Conservation (phyloP, 768 basidiomycete species). For the Suillus americanus region DNA sequence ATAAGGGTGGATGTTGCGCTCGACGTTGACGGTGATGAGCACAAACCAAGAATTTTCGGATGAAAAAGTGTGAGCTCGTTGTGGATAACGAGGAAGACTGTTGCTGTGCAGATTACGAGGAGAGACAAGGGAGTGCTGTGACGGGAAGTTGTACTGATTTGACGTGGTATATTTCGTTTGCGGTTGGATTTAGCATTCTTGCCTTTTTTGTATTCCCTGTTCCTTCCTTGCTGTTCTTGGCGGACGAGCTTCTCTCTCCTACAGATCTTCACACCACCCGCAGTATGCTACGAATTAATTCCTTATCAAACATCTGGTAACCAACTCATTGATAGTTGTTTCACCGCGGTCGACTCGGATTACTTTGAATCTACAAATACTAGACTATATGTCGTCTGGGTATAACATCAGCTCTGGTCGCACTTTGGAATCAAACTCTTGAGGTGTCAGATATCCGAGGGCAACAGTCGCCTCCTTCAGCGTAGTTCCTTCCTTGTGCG, state of each 20-base stretch:
- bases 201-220: constrained; percentile 29
- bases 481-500: constrained; percentile 98
- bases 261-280: not conserved
- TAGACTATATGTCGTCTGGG: constrained; percentile 50
- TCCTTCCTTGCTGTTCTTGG: constrained; percentile 23
- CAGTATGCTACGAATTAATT: not conserved
- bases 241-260: constrained; percentile 18
- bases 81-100: constrained; percentile 12
- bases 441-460: constrained; percentile 80
- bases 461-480: constrained; percentile 92
- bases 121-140: constrained; percentile 24
- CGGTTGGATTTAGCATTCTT: constrained; percentile 33
- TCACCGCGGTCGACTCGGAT: no score
- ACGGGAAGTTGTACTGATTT: constrained; percentile 31
- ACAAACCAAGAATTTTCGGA: not conserved
- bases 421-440: constrained; percentile 95
- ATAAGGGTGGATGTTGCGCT: not conserved
- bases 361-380: not conserved
- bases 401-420: constrained; percentile 88
- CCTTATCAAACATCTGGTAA: not conserved
- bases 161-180: constrained; percentile 32
- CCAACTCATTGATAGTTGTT: not conserved
- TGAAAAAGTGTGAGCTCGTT: not conserved
- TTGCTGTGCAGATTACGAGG: constrained; percentile 21
- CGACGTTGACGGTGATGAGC: constrained; percentile 2